Evolutionary conservation across 352 stramenopile genomes (phyloP).

Genomic region (Globisporangium radiosum): DNA sequence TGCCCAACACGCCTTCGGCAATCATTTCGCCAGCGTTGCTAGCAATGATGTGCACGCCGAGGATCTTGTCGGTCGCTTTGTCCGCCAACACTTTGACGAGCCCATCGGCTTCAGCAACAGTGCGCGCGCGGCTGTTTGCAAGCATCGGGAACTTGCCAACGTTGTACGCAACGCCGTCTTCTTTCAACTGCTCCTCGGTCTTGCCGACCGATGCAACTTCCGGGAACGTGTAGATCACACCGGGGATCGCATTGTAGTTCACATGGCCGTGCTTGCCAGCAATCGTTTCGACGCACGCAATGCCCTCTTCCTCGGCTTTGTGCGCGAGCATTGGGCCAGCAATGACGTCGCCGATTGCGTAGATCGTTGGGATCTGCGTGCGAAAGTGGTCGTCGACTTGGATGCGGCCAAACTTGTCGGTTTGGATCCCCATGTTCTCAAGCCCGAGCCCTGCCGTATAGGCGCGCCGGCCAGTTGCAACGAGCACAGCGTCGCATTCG

Average conservation of each 20-base stretch:
- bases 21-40: constrained; percentile 99
- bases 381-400: constrained; percentile 96
- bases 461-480: constrained; percentile 90
- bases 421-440: constrained; percentile 96
- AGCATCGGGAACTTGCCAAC: constrained; percentile 98
- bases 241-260: constrained; percentile 99
- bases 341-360: constrained; percentile 97
- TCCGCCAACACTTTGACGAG: constrained; percentile 98
- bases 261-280: constrained; percentile 96
- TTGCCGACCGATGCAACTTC: constrained; percentile 95
- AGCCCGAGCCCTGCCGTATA: constrained; percentile 95
- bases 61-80: constrained; percentile 97
- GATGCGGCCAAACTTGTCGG: constrained; percentile 95
- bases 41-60: constrained; percentile 99
- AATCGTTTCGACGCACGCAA: constrained; percentile 97
- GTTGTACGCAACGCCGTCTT: constrained; percentile 92
- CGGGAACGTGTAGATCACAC: constrained; percentile 98
- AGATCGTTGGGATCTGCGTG: constrained; percentile 93
- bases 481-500: constrained; percentile 76
- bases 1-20: constrained; percentile 96
- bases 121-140: constrained; percentile 95
- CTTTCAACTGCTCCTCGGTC: constrained; percentile 98
- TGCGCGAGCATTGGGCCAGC: constrained; percentile 98
- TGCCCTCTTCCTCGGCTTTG: constrained; percentile 99
- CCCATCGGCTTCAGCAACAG: constrained; percentile 91